Evolutionary conservation across 371 early-diverging fungal genomes (phyloP), one percentile per base, ranked within the genome.

Genomic region (Apophysomyces variabilis): DNA sequence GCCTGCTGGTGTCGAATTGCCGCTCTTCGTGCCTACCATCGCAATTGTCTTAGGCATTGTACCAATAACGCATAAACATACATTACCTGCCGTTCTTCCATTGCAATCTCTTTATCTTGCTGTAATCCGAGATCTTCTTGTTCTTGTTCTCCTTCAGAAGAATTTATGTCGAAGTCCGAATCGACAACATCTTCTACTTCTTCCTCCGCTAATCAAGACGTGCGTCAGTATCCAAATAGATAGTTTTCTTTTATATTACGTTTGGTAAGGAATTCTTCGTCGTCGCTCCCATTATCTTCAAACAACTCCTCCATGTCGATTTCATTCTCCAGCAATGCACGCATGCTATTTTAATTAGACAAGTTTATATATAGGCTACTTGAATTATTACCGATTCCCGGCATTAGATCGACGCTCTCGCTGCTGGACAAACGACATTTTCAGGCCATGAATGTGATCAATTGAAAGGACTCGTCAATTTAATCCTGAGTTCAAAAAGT

Each of bases 231-330:
- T 44, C 8, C 26, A 8, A 18, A 16, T 18, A n/a, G 38, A 54
- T 45, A n/a, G 9, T 58, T 9, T 47, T 41, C 44, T 5, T 7
- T 46, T 62, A 62, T 67, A 63, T 66, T 75, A 76, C 83, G 75
- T 69, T 73, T 70, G 38, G 67, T 69, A 57, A 67, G 70, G 57
- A 86, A 87, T 64, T 84, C 87, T 58, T 82, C 82, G 66, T 89
- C 87, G 5, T 85, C 83, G 41, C 71, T 76, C 43, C 81, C 80
- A 50, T 83, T 74, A 38, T 81, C 80, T 64, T 84, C 82, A 68
- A 89, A 87, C 37, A 86, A 57, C 16, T 85, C 87, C 57, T 86
- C 89, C 79, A 87, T 78, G 56, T 89, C 89, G 41, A 77, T 69
- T 71, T 89, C 86, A 61, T 85, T 72, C 67, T 85, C 79, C 13